Evolutionary conservation across 495 filamentous ascomycete species (phyloP).

Genomic region (Lasiosphaeria miniovina): DNA sequence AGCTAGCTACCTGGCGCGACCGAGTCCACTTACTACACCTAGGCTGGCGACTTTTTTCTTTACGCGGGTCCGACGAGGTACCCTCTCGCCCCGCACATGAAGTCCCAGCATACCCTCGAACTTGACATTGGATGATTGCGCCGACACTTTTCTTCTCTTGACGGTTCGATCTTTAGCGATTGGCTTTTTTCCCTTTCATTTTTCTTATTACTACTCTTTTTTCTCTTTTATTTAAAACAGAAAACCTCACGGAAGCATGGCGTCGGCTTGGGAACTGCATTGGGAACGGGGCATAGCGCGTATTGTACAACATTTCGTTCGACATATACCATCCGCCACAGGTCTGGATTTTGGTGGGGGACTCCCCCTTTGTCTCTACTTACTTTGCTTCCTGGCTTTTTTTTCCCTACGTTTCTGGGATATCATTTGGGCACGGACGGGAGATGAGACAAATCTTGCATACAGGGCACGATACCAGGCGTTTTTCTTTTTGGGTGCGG

Average conservation of each 20-base stretch:
- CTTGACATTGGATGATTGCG: slow-evolving; percentile 2
- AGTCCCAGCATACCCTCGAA: neutral
- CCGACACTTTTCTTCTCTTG: neutral
- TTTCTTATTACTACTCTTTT: slow-evolving; percentile 1
- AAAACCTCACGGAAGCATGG: slow-evolving; percentile 21
- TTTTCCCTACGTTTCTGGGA: slow-evolving; percentile 5
- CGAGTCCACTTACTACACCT: neutral
- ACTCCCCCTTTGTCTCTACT: slow-evolving; percentile 9
- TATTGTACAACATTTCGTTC: slow-evolving; percentile 18
- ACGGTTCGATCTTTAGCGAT: neutral
- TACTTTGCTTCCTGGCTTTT: slow-evolving; percentile 9
- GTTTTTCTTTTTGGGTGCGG: slow-evolving; percentile 17
- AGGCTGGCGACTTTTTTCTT: neutral
- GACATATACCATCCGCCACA: slow-evolving; percentile 18
- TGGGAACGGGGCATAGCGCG: slow-evolving; percentile 15
- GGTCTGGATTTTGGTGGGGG: slow-evolving; percentile 4
- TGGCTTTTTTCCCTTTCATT: slow-evolving; percentile 8
- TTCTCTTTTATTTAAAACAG: too few species aligned
- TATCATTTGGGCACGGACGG: slow-evolving; percentile 7
- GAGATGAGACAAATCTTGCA: slow-evolving; percentile 18
- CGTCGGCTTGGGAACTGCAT: slow-evolving; percentile 21
- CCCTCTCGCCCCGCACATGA: neutral
- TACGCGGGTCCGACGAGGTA: neutral
- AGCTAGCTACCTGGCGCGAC: neutral
- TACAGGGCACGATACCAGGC: slow-evolving; percentile 33